Evolutionary conservation across 805 yeast species (phyloP), one percentile per base, ranked within the genome.

Genomic region (Cyberlindnera galapagoensis): DNA sequence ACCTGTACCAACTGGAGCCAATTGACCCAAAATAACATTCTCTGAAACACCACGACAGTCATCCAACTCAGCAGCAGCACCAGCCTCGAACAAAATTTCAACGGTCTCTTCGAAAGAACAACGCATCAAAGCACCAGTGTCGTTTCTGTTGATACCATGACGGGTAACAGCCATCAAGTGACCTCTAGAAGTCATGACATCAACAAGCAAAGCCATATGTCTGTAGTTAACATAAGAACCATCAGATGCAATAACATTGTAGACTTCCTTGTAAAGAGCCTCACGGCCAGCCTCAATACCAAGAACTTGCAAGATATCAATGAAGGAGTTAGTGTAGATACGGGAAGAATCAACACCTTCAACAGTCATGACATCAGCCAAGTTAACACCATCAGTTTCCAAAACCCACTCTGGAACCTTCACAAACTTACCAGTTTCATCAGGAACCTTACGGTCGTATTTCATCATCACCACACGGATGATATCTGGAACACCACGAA

Each of bases 81-180:
- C 98, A 13, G 99, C 99, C 54, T 92, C 98, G 49, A 92, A 75
- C 57, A 92, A 65, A 52, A 92, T 92, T 64, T 92, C 99, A 25
- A 92, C 99, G 7, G 99, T 92, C 62, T 92, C 99, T 65, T 92
- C 99, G 67, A 92, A 92, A 26, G 98, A 90, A 68, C 97, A 92
- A 63, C 99, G 78, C 99, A 92, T 92, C 55, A 92, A 71, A 3
- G 98, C 98, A 63, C 99, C 99, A 19, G 99, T 92, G 46, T 92
- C 96, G 23, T 95, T 83, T 65, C 99, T 80, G 63, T 92, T 92
- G 63, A 92, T 90, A 74, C 99, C 99, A 57, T 92, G 98, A 74
- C 99, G 94, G 26, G 97, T 90, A 52, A 92, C 88, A 24, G 99
- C 97, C 84, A 94, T 90, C 60, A 92, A 70, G 56, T 90, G 95